Conservation (phyloP, 768 basidiomycete genomes). For the Psilocybe azurescens region DNA sequence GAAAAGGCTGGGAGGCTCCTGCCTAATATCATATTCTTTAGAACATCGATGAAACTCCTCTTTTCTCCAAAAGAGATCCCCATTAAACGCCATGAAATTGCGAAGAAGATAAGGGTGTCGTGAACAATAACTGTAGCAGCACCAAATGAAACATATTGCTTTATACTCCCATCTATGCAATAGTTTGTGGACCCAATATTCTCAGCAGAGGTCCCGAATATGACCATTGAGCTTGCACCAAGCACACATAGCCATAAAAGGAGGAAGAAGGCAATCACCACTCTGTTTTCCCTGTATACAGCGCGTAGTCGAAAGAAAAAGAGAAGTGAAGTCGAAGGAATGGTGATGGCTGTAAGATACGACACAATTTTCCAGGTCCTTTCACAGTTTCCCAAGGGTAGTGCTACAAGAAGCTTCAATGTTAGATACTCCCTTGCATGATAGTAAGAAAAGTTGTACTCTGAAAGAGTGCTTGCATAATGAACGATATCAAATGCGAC, state of each 20-base stretch:
- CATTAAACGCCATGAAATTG: conserved; percentile 32
- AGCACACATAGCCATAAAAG: conserved; percentile 11
- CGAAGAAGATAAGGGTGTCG: conserved; percentile 35
- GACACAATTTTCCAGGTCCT: background rate
- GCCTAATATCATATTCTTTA: conserved; percentile 19
- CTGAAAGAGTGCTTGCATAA: background rate
- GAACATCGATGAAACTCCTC: conserved; percentile 22
- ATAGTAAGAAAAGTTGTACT: background rate
- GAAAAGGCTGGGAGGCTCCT: conserved; percentile 26
- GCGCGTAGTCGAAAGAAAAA: conserved; percentile 19
- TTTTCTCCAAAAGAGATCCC: background rate
- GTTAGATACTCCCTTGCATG: background rate
- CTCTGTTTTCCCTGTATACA: conserved; percentile 9
- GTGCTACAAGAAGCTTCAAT: background rate
- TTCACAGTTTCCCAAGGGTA: conserved; percentile 8
- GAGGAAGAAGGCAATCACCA: conserved; percentile 11
- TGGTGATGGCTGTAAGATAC: background rate
- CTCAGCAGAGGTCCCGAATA: background rate
- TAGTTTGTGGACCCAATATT: conserved; percentile 16
- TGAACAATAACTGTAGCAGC: conserved; percentile 21
- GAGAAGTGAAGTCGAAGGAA: conserved; percentile 10
- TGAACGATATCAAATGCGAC: background rate
- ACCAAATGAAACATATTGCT: conserved; percentile 9
- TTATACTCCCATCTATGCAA: conserved; percentile 2
- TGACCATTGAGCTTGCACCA: background rate